Conservation (phyloP, 768 basidiomycete genomes). For the Mycena polygramma region DNA sequence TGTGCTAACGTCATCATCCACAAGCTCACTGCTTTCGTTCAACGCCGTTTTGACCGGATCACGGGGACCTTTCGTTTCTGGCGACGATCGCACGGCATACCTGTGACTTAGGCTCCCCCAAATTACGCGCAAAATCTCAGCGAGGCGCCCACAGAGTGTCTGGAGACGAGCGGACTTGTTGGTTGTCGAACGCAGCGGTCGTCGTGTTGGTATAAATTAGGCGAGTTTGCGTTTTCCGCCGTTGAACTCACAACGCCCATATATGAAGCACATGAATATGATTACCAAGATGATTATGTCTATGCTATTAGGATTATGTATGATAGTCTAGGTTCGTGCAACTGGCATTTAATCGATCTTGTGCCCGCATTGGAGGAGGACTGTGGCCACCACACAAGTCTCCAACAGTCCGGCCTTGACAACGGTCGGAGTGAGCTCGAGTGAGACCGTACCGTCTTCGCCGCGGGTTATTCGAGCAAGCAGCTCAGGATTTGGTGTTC, state of each 20-base stretch:
- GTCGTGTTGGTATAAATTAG: not conserved
- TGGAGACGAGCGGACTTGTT: not conserved
- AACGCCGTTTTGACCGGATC: slow-evolving; percentile 2
- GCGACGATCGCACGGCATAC: not conserved
- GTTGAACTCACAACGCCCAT: not conserved
- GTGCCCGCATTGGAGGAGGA: slow-evolving; percentile 55
- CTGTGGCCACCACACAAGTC: slow-evolving; percentile 52
- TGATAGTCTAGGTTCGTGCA: not conserved
- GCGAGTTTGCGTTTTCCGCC: too few species aligned
- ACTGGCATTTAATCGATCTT: slow-evolving; percentile 49
- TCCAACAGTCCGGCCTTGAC: slow-evolving; percentile 55
- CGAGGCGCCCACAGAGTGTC: not conserved
- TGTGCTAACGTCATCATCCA: too few species aligned
- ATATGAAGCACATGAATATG: not conserved
- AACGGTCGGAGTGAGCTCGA: slow-evolving; percentile 57
- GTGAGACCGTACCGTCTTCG: slow-evolving; percentile 46
- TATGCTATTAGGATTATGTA: not conserved
- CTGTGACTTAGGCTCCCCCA: not conserved
- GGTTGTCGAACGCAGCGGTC: not conserved
- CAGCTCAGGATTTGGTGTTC: slow-evolving; percentile 44
- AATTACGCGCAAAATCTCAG: not conserved
- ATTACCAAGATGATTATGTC: too few species aligned
- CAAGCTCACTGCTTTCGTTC: too few species aligned
- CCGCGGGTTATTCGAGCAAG: slow-evolving; percentile 34
- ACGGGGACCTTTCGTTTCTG: slow-evolving; percentile 7